Percentiles rank a stretch among this genome's conserved stretches.
Conservation (phyloP, 1,284 basidiomycete genomes). For the Puccinia triticina region DNA sequence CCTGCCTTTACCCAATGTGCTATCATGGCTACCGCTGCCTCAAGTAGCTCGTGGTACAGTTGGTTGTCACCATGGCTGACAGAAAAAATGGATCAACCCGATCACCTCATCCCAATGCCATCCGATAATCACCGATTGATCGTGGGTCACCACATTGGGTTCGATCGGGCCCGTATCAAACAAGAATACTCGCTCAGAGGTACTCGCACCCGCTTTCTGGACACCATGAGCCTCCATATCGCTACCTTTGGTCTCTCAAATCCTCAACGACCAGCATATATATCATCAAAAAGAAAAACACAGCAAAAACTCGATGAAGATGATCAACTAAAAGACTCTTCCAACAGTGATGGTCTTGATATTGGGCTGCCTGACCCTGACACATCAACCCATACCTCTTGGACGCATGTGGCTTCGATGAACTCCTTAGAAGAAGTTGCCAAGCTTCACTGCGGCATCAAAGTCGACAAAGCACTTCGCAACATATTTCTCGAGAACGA, state of each 20-base stretch:
- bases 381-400: slow-evolving; percentile 62
- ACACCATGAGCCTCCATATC: slow-evolving; percentile 94
- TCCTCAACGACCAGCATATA: slow-evolving; percentile 90
- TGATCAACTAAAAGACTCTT: neutral
- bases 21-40: slow-evolving; percentile 86
- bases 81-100: slow-evolving; percentile 67
- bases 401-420: slow-evolving; percentile 89
- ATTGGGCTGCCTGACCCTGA: slow-evolving; percentile 58
- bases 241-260: slow-evolving; percentile 93
- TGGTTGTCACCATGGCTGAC: slow-evolving; percentile 96
- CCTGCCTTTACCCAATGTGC: slow-evolving; percentile 79
- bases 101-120: slow-evolving; percentile 74
- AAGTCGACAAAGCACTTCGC: slow-evolving; percentile 78
- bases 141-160: slow-evolving; percentile 93
- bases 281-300: slow-evolving; percentile 69
- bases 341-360: neutral
- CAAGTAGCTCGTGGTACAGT: slow-evolving; percentile 83
- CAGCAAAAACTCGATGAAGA: slow-evolving; percentile 66
- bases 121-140: slow-evolving; percentile 66
- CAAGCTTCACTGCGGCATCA: slow-evolving; percentile 80
- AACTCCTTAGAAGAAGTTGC: slow-evolving; percentile 94
- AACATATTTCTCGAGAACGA: slow-evolving; percentile 72
- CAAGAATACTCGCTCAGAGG: slow-evolving; percentile 80
- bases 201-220: slow-evolving; percentile 80
- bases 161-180: slow-evolving; percentile 79